A percentile compares a stretch with the other conserved stretches of the same genome.
Conservation (phyloP, 768 basidiomycete species). For the Strobilomyces confusus region DNA sequence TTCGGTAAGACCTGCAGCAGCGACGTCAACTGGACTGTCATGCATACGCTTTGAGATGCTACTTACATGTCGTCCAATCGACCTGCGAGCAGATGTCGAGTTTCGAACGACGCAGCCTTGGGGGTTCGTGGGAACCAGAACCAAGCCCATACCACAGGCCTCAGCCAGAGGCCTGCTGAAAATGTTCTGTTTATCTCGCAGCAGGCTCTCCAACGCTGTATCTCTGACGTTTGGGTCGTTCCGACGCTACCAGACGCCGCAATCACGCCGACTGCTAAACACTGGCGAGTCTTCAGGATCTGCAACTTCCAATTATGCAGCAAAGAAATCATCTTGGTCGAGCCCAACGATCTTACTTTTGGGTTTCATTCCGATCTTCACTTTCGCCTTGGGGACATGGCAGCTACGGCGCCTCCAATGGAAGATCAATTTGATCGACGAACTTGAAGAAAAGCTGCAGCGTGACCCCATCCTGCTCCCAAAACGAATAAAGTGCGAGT, state of each 20-base stretch:
- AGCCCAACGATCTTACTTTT: conserved; percentile 71
- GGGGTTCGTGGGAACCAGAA: conserved; percentile 21
- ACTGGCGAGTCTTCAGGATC: conserved; percentile 9
- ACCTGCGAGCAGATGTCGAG: conserved; percentile 1
- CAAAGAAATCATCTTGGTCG: conserved; percentile 56
- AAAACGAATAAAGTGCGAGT: conserved; percentile 75
- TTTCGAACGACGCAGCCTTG: background rate
- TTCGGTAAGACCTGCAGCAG: conserved; percentile 30
- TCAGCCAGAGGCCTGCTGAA: no score
- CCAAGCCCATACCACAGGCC: background rate
- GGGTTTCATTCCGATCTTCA: conserved; percentile 85
- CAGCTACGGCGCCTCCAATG: conserved; percentile 90
- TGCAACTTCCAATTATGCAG: conserved; percentile 49
- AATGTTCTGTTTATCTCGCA: conserved; percentile 22
- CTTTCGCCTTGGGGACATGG: conserved; percentile 89
- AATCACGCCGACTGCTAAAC: conserved; percentile 15
- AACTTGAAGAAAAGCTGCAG: conserved; percentile 86
- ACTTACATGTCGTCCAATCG: conserved; percentile 25
- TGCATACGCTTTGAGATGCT: background rate
- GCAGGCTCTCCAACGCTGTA: conserved; percentile 6
- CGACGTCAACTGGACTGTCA: conserved; percentile 8
- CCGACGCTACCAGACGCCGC: conserved; percentile 4
- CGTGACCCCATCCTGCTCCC: conserved; percentile 77
- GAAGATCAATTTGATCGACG: conserved; percentile 92
- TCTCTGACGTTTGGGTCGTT: conserved; percentile 7